Evolutionary conservation across 1,284 basidiomycete genomes (phyloP).

Genomic region (Pseudozyma sp.): DNA sequence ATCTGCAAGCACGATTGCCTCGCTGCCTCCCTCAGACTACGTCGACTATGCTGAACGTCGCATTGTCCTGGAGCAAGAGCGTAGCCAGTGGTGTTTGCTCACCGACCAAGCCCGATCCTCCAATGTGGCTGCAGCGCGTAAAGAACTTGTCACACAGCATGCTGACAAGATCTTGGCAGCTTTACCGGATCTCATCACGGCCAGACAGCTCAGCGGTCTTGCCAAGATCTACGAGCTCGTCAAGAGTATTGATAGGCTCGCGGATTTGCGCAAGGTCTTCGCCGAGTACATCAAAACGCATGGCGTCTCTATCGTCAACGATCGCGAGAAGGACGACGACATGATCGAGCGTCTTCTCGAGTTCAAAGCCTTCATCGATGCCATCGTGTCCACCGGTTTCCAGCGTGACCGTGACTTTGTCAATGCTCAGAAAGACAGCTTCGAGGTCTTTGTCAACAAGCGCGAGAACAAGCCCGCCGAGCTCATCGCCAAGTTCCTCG

Average conservation of each 20-base stretch:
- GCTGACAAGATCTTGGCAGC: slow-evolving; percentile 40
- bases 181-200: slow-evolving; percentile 48
- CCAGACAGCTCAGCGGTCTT: slow-evolving; percentile 31
- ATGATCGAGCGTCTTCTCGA: slow-evolving; percentile 62
- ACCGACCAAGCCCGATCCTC: slow-evolving; percentile 21
- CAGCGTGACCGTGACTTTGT: slow-evolving; percentile 61
- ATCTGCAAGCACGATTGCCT: slow-evolving; percentile 20
- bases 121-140: slow-evolving; percentile 36
- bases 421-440: slow-evolving; percentile 76
- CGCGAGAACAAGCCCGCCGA: slow-evolving; percentile 90
- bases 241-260: slow-evolving; percentile 36
- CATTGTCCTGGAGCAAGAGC: slow-evolving; percentile 45
- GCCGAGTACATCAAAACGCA: slow-evolving; percentile 47
- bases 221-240: slow-evolving; percentile 43
- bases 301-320: slow-evolving; percentile 55
- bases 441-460: slow-evolving; percentile 82
- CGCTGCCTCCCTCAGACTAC: slow-evolving; percentile 32
- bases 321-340: slow-evolving; percentile 56
- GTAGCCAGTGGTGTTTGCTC: slow-evolving; percentile 47
- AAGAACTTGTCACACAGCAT: slow-evolving; percentile 46
- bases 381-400: slow-evolving; percentile 46
- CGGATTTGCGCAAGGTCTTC: slow-evolving; percentile 50
- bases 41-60: slow-evolving; percentile 46
- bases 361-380: slow-evolving; percentile 55
- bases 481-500: slow-evolving; percentile 91